Percentiles rank a stretch among this genome's conserved stretches.
Evolutionary conservation across 371 early-diverging fungal species (phyloP).

Genomic region (Phascolomyces articulosus): DNA sequence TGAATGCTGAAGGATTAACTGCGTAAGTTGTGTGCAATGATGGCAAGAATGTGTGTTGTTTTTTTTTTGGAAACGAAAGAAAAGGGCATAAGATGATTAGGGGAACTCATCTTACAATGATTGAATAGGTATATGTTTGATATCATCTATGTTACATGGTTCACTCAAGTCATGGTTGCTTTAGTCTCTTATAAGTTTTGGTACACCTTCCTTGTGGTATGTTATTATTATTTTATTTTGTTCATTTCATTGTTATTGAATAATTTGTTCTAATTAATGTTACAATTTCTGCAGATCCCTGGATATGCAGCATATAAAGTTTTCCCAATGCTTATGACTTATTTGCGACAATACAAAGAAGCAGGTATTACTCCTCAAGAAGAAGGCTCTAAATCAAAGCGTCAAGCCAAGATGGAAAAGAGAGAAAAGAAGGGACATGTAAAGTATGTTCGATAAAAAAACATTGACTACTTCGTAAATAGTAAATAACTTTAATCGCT

Average conservation of each 20-base stretch:
- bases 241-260: not conserved
- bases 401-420: slow-evolving; percentile 66
- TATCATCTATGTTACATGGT: slow-evolving; percentile 84
- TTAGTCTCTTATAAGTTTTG: slow-evolving; percentile 70
- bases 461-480: too few relatives aligned
- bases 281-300: slow-evolving; percentile 52
- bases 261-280: too few relatives aligned
- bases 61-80: not conserved
- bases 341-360: slow-evolving; percentile 39
- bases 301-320: slow-evolving; percentile 63
- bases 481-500: too few relatives aligned
- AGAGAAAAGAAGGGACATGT: slow-evolving; percentile 55
- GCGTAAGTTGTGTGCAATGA: slow-evolving; percentile 52
- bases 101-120: not conserved
- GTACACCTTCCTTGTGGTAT: slow-evolving; percentile 68
- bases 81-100: not conserved
- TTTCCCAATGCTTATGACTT: slow-evolving; percentile 57
- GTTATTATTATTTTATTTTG: slow-evolving; percentile 8
- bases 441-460: slow-evolving; percentile 40
- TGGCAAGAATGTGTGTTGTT: not conserved
- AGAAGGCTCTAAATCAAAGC: slow-evolving; percentile 53
- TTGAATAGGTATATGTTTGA: slow-evolving; percentile 77
- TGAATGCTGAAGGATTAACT: slow-evolving; percentile 73
- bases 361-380: slow-evolving; percentile 16
- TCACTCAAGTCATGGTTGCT: slow-evolving; percentile 73